Evolutionary conservation across 495 filamentous ascomycete genomes (phyloP).

Genomic region (Bombardia bombarda): DNA sequence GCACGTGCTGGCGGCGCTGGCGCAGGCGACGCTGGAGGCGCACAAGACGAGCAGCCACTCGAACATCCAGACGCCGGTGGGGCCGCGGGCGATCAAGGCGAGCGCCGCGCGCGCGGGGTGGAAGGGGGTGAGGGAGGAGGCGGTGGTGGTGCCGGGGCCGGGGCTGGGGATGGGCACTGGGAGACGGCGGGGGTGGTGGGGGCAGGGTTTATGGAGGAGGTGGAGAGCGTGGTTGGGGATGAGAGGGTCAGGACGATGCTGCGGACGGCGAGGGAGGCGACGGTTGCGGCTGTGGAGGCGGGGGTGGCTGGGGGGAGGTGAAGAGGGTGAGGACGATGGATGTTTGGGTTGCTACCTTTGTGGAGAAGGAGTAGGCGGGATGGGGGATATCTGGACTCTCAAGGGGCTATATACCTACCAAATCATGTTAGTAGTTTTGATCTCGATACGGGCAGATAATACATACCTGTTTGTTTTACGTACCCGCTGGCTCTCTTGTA

Average conservation of each 20-base stretch:
- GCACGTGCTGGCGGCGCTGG: conserved; percentile 40
- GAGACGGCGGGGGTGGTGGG: conserved; percentile 27
- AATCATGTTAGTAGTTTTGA: no score
- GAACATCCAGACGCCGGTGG: conserved; percentile 13
- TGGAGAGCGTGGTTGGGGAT: conserved; percentile 20
- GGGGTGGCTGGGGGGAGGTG: conserved; percentile 23
- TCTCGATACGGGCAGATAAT: no score
- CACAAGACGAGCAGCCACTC: conserved; percentile 6
- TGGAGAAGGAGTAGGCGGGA: no score
- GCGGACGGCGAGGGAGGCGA: conserved; percentile 26
- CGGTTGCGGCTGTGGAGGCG: conserved; percentile 21
- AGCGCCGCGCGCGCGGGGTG: conserved; percentile 17
- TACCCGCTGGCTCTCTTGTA: no score
- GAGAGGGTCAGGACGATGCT: conserved; percentile 29
- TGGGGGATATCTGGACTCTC: no score
- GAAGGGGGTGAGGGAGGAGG: conserved; percentile 21
- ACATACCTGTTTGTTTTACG: no score
- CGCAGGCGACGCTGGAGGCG: conserved; percentile 14
- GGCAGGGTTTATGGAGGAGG: conserved; percentile 17
- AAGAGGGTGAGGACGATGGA: conserved; percentile 37
- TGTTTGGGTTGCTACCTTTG: conserved; percentile 36
- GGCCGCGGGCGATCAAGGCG: conserved; percentile 11
- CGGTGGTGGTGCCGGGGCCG: conserved; percentile 20
- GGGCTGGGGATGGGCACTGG: conserved; percentile 40
- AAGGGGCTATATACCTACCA: no score